phyloP scores from a whole-genome alignment of 2,329 filamentous ascomycete species.

The Monosporascus sp. region DNA sequence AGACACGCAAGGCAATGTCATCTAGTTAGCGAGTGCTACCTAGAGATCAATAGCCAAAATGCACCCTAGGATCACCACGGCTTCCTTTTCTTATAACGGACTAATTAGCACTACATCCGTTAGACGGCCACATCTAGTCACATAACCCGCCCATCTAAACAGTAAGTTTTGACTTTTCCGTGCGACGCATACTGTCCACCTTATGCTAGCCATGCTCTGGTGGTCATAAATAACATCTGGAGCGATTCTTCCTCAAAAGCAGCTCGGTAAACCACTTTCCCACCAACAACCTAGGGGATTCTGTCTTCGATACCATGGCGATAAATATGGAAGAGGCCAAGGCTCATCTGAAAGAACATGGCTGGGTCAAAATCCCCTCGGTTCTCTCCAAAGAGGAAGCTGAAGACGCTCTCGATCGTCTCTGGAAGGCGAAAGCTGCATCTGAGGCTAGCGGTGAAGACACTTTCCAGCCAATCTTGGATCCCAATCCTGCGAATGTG shows the following conservation, averaged over 20 bases:
- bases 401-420: slow-evolving; percentile 11
- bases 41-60: no score
- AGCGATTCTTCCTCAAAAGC: background rate
- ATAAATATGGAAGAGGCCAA: background rate
- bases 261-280: background rate
- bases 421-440: slow-evolving; percentile 22
- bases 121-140: no score
- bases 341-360: slow-evolving; percentile 18
- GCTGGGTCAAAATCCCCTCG: slow-evolving; percentile 19
- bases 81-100: no score
- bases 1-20: no score
- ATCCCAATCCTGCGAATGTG: slow-evolving; percentile 24
- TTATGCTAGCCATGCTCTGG: no score
- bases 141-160: no score
- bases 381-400: slow-evolving; percentile 16
- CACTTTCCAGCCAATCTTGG: slow-evolving; percentile 19
- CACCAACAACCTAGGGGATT: background rate
- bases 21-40: no score
- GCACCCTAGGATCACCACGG: no score
- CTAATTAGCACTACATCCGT: no score
- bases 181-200: no score
- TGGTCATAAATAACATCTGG: no score
- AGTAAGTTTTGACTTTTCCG: no score
- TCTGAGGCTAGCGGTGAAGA: slow-evolving; percentile 16
- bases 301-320: background rate